Evolutionary conservation across 2,329 filamentous ascomycete genomes (phyloP), one percentile per base, ranked within the genome.

Genomic region (Corniculantispora saksenae): DNA sequence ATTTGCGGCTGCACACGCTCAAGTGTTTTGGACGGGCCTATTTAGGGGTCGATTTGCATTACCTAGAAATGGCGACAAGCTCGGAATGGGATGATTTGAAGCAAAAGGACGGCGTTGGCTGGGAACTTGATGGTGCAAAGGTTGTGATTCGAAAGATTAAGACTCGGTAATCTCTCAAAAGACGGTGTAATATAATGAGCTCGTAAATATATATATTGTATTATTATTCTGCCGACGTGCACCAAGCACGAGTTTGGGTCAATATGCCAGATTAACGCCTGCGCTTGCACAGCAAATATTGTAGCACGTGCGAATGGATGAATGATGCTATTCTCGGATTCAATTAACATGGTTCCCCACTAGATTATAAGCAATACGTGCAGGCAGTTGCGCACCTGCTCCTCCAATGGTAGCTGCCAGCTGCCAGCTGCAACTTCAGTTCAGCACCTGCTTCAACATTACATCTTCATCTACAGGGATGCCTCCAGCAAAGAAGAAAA

Each of bases 1-100:
- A 85, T n/a, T 83, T 97, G 73, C 83, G 91, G 70, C 81, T 87
- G 69, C 90, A 94, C 77, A 88, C 91, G 40, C 81, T 98, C 70
- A 97, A 97, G 80, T 95, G 93, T 74, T 86, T 98, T 63, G 93
- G 93, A 1, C 86, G 89, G 72, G 86, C 90, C 5, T 99, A 99
- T 76, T 79, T 97, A 69, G 86, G 80, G 23, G 89, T 93, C 10
- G 91, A 93, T 61, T 77, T 85, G 66, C 74, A 74, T 3, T 92
- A 89, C 75, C 78, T 97, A 59, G 91, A 95, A 78, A 84, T 83
- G 73, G 84, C 86, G 65, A 84, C 91, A 5, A 88, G 87, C 56
- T 82, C 85, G 70, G 81, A 78, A n/a, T 99, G 94, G 93, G 82
- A 86, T 13, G 86, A 87, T 59, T 78, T 98, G 72, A 84, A 79